These are phyloP conservation scores for Ulota crispa DNA, from an alignment of 225 moss, liverwort and hornwort species.

Conservation along the genomic window DNA sequence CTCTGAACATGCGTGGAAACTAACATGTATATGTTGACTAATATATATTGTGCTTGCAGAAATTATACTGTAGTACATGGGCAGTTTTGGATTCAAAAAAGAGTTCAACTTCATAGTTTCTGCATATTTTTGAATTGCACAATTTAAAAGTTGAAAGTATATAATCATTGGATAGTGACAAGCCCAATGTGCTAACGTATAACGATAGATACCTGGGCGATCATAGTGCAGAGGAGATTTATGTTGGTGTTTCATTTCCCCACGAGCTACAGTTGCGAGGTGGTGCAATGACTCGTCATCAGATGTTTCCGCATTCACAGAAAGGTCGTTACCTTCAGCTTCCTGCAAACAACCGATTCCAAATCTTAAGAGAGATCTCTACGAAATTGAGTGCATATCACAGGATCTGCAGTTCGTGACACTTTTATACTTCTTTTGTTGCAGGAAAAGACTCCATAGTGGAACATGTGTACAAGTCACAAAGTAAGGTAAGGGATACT, in stretches of 20 bases:
- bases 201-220: conserved; percentile 7
- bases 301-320: conserved; percentile 8
- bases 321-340: conserved; percentile 14
- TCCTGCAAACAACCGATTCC: conserved; percentile 21
- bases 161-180: background rate
- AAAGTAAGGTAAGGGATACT: no score
- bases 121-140: background rate
- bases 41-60: background rate
- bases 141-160: background rate
- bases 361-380: background rate
- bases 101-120: background rate
- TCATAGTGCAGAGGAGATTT: background rate
- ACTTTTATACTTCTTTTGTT: background rate
- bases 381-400: background rate
- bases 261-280: conserved; percentile 31
- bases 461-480: background rate
- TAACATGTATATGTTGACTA: background rate
- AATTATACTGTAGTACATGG: background rate
- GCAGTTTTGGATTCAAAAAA: background rate
- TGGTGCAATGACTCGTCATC: conserved; percentile 36
- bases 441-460: background rate
- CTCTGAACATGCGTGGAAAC: background rate
- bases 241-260: conserved; percentile 20
- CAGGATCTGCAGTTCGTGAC: background rate
- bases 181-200: background rate